Percentiles rank a stretch among this genome's conserved stretches.
These are phyloP conservation scores for Pichia sp. DNA, from an alignment of 1,139 yeast species.

Conservation along the genomic window DNA sequence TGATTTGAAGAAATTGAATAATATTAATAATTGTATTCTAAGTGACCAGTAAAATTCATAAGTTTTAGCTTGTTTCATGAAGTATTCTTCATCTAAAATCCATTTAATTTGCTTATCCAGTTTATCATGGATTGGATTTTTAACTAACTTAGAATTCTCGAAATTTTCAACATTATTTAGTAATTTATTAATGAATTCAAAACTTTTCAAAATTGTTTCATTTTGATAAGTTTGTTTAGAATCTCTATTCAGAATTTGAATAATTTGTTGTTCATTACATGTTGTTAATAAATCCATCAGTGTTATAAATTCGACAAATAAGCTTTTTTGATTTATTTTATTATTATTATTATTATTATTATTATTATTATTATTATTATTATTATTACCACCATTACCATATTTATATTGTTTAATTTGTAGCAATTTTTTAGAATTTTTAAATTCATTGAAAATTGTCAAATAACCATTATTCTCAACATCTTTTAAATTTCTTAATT, in stretches of 20 bases:
- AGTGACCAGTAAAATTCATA: constrained; percentile 17
- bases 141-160: neutral
- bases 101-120: constrained; percentile 18
- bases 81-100: constrained; percentile 21
- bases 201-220: neutral
- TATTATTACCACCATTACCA: neutral
- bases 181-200: constrained; percentile 2
- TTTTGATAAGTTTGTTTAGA: neutral
- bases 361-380: neutral
- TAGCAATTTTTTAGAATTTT: constrained; percentile 1
- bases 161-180: neutral
- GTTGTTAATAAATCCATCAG: constrained; percentile 1
- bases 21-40: constrained; percentile 20
- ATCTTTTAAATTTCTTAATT: constrained; percentile 13
- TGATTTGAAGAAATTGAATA: constrained; percentile 18
- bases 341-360: neutral
- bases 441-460: neutral
- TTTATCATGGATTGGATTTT: neutral
- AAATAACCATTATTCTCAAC: constrained; percentile 2
- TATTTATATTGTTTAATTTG: neutral
- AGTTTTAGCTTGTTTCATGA: constrained; percentile 16
- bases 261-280: neutral
- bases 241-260: constrained; percentile 1
- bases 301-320: constrained; percentile 2
- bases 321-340: neutral